Conservation (phyloP, 2,329 filamentous ascomycete genomes). For the Orbilia blumenaviensis region DNA sequence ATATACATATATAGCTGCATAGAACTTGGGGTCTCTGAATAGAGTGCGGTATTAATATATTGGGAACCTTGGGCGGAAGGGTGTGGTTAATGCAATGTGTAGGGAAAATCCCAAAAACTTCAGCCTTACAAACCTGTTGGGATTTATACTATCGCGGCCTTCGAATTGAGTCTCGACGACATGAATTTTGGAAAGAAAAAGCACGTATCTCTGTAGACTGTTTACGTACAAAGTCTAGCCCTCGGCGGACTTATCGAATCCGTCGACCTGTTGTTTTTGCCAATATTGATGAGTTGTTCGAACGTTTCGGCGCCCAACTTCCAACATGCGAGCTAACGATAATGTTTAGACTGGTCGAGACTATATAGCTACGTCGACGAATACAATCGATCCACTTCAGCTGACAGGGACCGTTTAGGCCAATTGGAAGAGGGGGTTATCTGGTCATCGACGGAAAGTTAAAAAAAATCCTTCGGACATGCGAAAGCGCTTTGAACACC, state of each 20-base stretch:
- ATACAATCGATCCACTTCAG: slow-evolving; percentile 5
- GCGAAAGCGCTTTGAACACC: neutral
- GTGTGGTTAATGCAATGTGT: neutral
- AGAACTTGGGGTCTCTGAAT: too few species aligned
- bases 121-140: slow-evolving; percentile 2
- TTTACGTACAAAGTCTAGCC: too few species aligned
- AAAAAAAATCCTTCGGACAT: neutral
- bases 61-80: too few species aligned
- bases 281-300: slow-evolving; percentile 2
- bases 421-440: neutral
- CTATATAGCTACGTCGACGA: neutral
- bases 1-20: neutral
- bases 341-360: neutral
- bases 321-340: neutral
- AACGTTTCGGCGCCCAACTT: too few species aligned
- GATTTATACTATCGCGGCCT: neutral
- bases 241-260: neutral
- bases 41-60: neutral
- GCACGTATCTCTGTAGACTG: too few species aligned
- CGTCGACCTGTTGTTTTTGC: neutral
- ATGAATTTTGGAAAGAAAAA: neutral
- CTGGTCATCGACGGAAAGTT: neutral
- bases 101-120: neutral
- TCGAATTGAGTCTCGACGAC: neutral
- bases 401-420: neutral